Evolutionary conservation across 768 basidiomycete species (phyloP).

Genomic region (Podaxis sp.): DNA sequence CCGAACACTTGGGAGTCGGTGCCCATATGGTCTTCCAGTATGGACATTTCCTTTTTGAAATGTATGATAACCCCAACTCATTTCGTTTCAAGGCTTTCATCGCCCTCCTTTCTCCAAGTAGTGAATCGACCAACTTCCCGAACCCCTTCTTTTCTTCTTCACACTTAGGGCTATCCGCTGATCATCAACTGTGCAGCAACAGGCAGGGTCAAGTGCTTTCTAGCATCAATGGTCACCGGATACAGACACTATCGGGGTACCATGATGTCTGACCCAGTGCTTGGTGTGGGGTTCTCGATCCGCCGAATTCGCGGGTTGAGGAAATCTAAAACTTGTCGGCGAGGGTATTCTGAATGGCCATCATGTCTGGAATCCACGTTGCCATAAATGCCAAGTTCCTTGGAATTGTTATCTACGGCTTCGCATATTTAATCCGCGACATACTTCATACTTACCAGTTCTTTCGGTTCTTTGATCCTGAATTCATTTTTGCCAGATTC

Average conservation of each 20-base stretch:
- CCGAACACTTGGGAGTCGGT: constrained; percentile 17
- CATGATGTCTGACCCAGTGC: background rate
- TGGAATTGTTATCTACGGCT: background rate
- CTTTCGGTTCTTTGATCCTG: background rate
- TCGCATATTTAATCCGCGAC: background rate
- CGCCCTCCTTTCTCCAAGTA: constrained; percentile 12
- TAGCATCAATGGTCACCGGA: too few relatives aligned
- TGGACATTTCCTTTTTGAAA: background rate
- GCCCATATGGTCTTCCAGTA: constrained; percentile 20
- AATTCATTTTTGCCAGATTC: background rate
- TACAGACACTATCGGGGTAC: too few relatives aligned
- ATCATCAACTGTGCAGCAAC: constrained; percentile 17
- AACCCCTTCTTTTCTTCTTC: background rate
- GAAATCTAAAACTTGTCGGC: background rate
- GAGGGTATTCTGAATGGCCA: background rate
- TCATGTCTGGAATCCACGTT: too few relatives aligned
- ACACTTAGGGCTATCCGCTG: constrained; percentile 16
- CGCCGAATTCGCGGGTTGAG: background rate
- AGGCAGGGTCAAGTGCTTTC: constrained; percentile 1
- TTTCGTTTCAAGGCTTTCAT: constrained; percentile 6
- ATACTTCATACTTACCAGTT: background rate
- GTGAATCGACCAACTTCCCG: background rate
- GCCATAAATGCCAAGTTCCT: background rate
- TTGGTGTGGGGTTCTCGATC: background rate
- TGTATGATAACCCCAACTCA: background rate